Percentiles rank a stretch among this genome's conserved stretches.
These are phyloP conservation scores for Boechera divaricarpa DNA, from an alignment of 345 rosid species.

Conservation along the genomic window DNA sequence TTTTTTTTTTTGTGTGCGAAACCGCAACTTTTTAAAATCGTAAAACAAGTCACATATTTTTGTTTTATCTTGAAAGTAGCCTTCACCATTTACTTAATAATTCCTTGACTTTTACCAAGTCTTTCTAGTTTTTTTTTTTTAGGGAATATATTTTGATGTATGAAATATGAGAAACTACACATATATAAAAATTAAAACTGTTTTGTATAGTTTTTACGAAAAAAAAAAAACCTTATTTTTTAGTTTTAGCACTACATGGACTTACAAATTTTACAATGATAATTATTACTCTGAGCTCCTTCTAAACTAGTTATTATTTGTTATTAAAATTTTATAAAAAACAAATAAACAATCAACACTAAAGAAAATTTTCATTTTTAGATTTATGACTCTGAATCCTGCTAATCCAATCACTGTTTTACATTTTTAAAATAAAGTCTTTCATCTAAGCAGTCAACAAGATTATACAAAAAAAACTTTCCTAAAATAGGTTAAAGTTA, in stretches of 20 bases:
- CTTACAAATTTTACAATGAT: background rate
- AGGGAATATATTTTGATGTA: background rate
- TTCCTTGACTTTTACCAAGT: constrained; percentile 5
- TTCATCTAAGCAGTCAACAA: too few species aligned
- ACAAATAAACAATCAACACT: background rate
- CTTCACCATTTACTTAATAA: constrained; percentile 5
- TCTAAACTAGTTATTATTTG: too few species aligned
- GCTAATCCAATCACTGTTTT: too few species aligned
- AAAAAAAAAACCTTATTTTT: background rate
- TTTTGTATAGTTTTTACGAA: background rate
- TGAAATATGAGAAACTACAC: too few species aligned
- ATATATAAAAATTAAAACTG: background rate
- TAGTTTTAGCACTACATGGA: background rate
- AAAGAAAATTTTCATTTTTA: too few species aligned
- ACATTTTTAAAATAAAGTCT: too few species aligned
- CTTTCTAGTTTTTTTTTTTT: background rate
- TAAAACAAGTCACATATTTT: background rate
- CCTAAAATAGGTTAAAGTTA: too few species aligned
- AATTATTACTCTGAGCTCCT: background rate
- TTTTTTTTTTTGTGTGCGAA: background rate
- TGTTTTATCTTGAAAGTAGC: background rate
- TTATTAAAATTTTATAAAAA: too few species aligned
- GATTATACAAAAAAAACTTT: too few species aligned
- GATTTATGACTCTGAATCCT: too few species aligned
- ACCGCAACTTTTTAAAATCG: background rate